Percentiles rank a stretch among this genome's conserved stretches.
Conservation (phyloP, 306 rosid species). For the Rosa lucieae region DNA sequence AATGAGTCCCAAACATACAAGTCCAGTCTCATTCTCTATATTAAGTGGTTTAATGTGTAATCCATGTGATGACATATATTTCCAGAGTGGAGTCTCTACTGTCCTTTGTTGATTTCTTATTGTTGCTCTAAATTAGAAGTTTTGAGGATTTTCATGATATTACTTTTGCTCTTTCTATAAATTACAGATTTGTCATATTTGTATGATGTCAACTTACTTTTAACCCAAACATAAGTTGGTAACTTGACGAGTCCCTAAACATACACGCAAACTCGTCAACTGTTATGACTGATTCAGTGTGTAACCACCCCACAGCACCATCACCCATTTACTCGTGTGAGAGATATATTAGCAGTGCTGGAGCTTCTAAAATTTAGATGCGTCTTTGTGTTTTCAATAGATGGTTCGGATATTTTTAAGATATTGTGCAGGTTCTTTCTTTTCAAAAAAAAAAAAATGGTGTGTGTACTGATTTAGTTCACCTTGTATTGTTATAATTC, state of each 20-base stretch:
- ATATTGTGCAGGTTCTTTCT: not conserved
- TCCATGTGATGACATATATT: not conserved
- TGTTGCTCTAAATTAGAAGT: not conserved
- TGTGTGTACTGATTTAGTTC: not conserved
- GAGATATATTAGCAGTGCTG: not conserved
- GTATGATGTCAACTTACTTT: not conserved
- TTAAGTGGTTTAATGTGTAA: not conserved
- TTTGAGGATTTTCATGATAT: not conserved
- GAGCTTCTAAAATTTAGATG: not conserved
- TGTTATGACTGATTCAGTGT: not conserved
- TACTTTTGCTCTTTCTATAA: not conserved
- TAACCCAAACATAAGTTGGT: not conserved
- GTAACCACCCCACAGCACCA: not conserved
- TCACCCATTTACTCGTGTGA: not conserved
- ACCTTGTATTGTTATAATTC: slow-evolving; percentile 10
- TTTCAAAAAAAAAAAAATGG: too few species aligned
- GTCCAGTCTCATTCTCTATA: not conserved
- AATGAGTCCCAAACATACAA: not conserved
- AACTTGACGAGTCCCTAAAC: not conserved
- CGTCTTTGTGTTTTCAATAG: not conserved
- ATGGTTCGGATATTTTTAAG: not conserved
- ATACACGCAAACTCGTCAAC: not conserved
- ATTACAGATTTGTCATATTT: not conserved
- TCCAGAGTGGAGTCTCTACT: not conserved
- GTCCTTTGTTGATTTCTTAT: not conserved